These are phyloP conservation scores for Mycosarcoma mackinlayi DNA, from an alignment of 1,284 basidiomycete species.

Conservation along the genomic window DNA sequence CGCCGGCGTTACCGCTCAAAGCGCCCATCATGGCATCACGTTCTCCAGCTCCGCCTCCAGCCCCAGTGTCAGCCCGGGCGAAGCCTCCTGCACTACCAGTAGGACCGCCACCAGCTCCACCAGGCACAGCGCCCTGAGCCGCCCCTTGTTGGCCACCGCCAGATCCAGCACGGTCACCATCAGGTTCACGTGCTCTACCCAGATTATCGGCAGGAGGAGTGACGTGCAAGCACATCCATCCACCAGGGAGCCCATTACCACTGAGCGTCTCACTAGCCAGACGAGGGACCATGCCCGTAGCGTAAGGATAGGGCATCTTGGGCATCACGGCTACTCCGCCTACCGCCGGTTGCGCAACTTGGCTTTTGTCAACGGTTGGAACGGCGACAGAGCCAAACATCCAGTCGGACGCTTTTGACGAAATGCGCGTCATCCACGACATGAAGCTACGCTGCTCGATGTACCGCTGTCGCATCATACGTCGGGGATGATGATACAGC, in stretches of 20 bases:
- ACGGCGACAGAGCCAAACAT: conserved; percentile 21
- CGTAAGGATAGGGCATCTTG: conserved; percentile 41
- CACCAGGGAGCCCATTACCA: conserved; percentile 24
- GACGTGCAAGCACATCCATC: conserved; percentile 37
- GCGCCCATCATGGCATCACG: neutral
- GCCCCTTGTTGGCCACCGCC: neutral
- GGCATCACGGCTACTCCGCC: conserved; percentile 19
- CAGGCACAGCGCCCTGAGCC: neutral
- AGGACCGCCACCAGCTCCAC: conserved; percentile 1
- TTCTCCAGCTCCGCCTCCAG: neutral
- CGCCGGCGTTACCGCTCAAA: conserved; percentile 1
- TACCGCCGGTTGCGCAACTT: conserved; percentile 11
- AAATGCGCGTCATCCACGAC: conserved; percentile 28
- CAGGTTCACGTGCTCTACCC: neutral
- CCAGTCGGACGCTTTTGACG: conserved; percentile 34
- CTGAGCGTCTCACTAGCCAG: conserved; percentile 25
- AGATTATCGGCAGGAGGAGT: conserved; percentile 9
- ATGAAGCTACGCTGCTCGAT: conserved; percentile 20
- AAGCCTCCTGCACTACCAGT: neutral
- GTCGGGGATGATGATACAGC: conserved; percentile 1
- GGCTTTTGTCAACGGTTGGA: neutral
- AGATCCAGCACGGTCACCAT: neutral
- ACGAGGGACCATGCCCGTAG: conserved; percentile 36
- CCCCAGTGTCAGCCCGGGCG: neutral
- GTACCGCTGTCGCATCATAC: conserved; percentile 15